Evolutionary conservation across 495 filamentous ascomycete species (phyloP), one percentile per base, ranked within the genome.

Genomic region (Aspergillus homomorphus): DNA sequence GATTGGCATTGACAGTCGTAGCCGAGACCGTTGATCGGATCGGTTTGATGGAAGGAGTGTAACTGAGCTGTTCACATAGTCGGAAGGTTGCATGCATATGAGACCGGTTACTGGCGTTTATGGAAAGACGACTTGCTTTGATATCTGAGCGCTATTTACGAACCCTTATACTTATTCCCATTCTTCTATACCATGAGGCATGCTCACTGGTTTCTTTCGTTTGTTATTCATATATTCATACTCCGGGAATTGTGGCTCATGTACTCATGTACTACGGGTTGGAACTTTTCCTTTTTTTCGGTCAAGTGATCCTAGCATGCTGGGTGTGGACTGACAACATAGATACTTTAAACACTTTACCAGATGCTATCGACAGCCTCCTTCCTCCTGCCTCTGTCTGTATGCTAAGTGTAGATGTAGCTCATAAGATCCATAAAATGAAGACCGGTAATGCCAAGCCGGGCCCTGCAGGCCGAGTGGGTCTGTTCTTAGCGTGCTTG

Each of bases 31-130:
- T 21, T 44, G 59, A 45, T 51, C 55, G 19, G 46, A 19, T 20
- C 10, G 41, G 26, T 41, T 28, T 24, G 22, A 51, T 51, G 48
- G 33, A 38, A 23, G 16, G 23, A 16, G 62, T 65, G 52, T 58
- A 54, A 56, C 62, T 64, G 57, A 56, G 56, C 51, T 62, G 53
- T 67, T 61, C 58, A 62, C n/a, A 64, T 60, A 64, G 19, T 67
- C 61, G 54, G 61, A 51, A 56, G 62, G 48, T n/a, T 51, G 48
- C 48, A 51, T 72, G 69, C 73, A 76, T 74, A 64, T 63, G 57
- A 59, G 68, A 58, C 23, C 60, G 60, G 63, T n/a, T 58, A 54
- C 44, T 45, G 73, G 73, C 73, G 71, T 76, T 71, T 43, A 18
- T 5, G 30, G 24, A 61, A 50, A 57, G 26, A 43, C 38, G 44